Conservation (phyloP, 1,284 basidiomycete species). For the Ceratobasidium sp. region DNA sequence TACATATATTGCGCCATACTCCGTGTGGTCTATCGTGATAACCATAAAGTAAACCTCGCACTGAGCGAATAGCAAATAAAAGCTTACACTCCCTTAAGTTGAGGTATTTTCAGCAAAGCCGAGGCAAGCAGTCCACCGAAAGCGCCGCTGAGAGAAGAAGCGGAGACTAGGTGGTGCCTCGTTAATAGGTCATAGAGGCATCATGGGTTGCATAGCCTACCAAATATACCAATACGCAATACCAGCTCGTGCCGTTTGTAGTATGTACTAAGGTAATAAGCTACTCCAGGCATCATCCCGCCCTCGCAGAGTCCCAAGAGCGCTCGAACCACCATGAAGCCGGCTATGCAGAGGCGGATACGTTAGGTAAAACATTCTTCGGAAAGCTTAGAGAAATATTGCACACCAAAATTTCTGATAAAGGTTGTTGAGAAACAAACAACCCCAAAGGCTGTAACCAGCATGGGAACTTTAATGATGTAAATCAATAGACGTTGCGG, state of each 20-base stretch:
- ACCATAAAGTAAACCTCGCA: slow-evolving; percentile 30
- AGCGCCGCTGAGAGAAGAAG: slow-evolving; percentile 49
- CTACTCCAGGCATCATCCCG: slow-evolving; percentile 55
- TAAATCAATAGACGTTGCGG: neutral
- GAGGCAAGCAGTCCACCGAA: slow-evolving; percentile 51
- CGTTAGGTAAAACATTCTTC: neutral
- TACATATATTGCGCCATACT: slow-evolving; percentile 57
- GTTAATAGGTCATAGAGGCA: neutral
- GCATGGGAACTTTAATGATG: slow-evolving; percentile 43
- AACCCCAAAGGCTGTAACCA: slow-evolving; percentile 49
- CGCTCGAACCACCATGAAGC: slow-evolving; percentile 57
- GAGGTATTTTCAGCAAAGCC: slow-evolving; percentile 52
- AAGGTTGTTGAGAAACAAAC: slow-evolving; percentile 54
- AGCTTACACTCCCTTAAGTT: slow-evolving; percentile 52
- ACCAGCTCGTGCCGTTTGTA: slow-evolving; percentile 57
- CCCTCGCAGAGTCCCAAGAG: slow-evolving; percentile 59
- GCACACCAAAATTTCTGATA: slow-evolving; percentile 55
- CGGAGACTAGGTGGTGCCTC: slow-evolving; percentile 35
- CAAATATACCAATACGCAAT: slow-evolving; percentile 56
- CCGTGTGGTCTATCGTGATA: slow-evolving; percentile 50
- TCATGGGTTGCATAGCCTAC: slow-evolving; percentile 21
- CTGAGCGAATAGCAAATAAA: slow-evolving; percentile 43
- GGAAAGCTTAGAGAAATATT: neutral
- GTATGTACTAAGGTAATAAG: slow-evolving; percentile 55
- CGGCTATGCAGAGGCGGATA: slow-evolving; percentile 12